A percentile compares a stretch with the other conserved stretches of the same genome.
Evolutionary conservation across 2,329 filamentous ascomycete species (phyloP).

Genomic region (Penicillium sp.): DNA sequence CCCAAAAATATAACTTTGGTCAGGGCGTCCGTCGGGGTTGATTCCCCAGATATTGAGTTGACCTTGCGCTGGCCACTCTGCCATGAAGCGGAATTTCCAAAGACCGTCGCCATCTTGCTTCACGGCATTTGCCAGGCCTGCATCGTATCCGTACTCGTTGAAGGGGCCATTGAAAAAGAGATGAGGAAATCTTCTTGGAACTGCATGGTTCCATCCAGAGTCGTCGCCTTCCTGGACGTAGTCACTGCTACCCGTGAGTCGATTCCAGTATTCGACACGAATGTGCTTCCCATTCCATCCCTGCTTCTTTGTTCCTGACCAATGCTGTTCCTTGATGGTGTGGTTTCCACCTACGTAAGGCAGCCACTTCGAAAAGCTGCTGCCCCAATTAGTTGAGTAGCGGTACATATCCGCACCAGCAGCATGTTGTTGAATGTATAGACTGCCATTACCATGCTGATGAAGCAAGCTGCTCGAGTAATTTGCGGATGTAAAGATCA

Average conservation of each 20-base stretch:
- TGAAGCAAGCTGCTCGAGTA: constrained; percentile 61
- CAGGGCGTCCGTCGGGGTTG: constrained; percentile 65
- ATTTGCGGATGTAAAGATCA: constrained; percentile 64
- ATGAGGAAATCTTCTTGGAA: constrained; percentile 62
- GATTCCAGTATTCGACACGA: constrained; percentile 66
- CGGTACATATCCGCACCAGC: constrained; percentile 66
- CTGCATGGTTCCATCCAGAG: constrained; percentile 36
- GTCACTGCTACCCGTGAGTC: constrained; percentile 61
- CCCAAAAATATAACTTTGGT: constrained; percentile 63
- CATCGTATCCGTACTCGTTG: constrained; percentile 68
- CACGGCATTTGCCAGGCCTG: constrained; percentile 60
- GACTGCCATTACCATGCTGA: constrained; percentile 45
- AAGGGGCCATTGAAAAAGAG: constrained; percentile 65
- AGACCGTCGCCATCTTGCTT: constrained; percentile 52
- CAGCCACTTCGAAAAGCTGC: constrained; percentile 62
- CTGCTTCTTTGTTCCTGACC: constrained; percentile 64
- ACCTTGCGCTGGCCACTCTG: constrained; percentile 65
- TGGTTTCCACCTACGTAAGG: constrained; percentile 59
- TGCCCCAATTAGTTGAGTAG: constrained; percentile 66
- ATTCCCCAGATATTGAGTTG: constrained; percentile 71
- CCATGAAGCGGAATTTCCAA: constrained; percentile 66
- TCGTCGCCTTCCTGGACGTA: constrained; percentile 65
- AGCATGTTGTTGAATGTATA: constrained; percentile 62
- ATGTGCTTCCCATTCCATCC: constrained; percentile 66
- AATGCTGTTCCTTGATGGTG: constrained; percentile 53